phyloP scores from a whole-genome alignment of 1,284 basidiomycete species.

The Cryptococcus wingfieldii region DNA sequence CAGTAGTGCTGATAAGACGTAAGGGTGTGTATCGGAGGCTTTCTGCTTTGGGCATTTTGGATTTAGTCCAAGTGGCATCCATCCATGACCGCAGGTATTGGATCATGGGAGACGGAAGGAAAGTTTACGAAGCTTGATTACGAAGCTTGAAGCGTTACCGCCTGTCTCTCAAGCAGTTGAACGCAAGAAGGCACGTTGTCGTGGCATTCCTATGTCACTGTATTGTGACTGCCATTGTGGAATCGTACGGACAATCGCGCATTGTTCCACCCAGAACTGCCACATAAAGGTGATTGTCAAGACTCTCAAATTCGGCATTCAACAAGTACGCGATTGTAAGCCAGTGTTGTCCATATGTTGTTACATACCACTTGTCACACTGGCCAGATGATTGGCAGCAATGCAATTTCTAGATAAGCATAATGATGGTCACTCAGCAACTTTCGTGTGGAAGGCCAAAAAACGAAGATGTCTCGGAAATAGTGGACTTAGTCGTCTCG shows the following conservation, averaged over 20 bases:
- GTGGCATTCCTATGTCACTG: too few species aligned
- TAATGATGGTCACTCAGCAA: background rate
- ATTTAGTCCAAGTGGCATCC: conserved; percentile 11
- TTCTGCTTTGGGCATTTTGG: conserved; percentile 14
- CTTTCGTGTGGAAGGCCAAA: background rate
- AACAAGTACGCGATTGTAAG: background rate
- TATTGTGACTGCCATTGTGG: too few species aligned
- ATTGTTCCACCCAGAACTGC: background rate
- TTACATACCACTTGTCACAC: background rate
- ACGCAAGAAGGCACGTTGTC: too few species aligned
- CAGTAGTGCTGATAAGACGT: background rate
- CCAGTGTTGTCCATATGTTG: background rate
- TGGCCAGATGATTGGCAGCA: background rate
- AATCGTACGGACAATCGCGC: background rate
- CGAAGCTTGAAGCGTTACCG: background rate
- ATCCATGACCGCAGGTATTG: conserved; percentile 11
- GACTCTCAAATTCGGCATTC: too few species aligned
- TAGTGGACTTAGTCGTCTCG: conserved; percentile 48
- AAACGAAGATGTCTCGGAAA: too few species aligned
- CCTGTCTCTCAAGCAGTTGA: too few species aligned
- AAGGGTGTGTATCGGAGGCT: conserved; percentile 13
- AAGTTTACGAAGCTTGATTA: background rate
- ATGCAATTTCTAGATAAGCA: background rate
- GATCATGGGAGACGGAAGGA: conserved; percentile 5
- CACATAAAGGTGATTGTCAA: background rate